Evolutionary conservation across 208 protist genomes (phyloP), one percentile per base, ranked within the genome.

Genomic region (Naegleria lovaniensis): DNA sequence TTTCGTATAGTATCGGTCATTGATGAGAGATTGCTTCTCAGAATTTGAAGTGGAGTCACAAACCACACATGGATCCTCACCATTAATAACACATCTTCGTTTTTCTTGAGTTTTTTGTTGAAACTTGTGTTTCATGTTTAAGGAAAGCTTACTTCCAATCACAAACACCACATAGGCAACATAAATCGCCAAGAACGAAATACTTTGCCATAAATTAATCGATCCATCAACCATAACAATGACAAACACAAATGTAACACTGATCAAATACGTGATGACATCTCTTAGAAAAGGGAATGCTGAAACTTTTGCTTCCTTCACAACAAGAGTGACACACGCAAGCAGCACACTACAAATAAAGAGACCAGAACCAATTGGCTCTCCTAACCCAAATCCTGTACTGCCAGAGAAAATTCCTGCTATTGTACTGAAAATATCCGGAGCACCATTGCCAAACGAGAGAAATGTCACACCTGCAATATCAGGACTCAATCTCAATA

Each of bases 401-500:
- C 29, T 40, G 9, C 85, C 85, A 41, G 43, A 67, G 5, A 67
- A 67, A 19, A 89, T 40, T 25, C 48, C 85, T 67, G 48, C 43
- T 0, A 89, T 25, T 9, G 59, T 89, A 67, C 29, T 40, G 15
- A 19, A 9, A 38, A 89, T 67, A 67, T 89, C 85, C 19, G 85
- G 48, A 25, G 85, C 43, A 29, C 25, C 6, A 67, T 89, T 89
- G 15, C 85, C 85, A 4, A 89, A 40, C 0, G 85, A 43, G 16
- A 89, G n/a, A 11, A 89, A 89, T 40, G 85, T 89, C 0, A 89
- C 85, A 89, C 85, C 85, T 41, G 85, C 85, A 38, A 89, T n/a
- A 67, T 89, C 41, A 16, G 85, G 48, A 15, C 48, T 19, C 29
- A 89, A 67, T 41, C 36, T 59, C 29, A 89, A 89, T 22, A n/a